phyloP scores from a whole-genome alignment of 371 early-diverging fungal genomes.

The Mortierella polycephala region DNA sequence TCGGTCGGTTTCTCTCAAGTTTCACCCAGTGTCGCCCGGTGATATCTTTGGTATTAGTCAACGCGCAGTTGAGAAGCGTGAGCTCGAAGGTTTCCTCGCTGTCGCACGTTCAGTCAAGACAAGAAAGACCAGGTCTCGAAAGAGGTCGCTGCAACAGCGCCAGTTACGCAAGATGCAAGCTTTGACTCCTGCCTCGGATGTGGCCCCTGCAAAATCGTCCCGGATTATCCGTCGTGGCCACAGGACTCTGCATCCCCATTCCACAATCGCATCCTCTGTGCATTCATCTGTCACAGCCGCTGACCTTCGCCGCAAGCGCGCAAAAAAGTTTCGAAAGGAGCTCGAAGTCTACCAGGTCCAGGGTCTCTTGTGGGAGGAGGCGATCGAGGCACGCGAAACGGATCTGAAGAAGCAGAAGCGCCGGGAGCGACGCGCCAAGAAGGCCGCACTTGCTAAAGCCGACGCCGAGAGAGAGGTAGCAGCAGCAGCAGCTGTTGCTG shows the following conservation, averaged over 20 bases:
- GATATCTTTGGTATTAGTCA: slow-evolving; percentile 55
- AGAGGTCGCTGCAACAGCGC: slow-evolving; percentile 32
- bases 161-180: slow-evolving; percentile 33
- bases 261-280: neutral
- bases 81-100: slow-evolving; percentile 41
- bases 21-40: slow-evolving; percentile 48
- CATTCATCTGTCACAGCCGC: slow-evolving; percentile 5
- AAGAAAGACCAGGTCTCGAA: slow-evolving; percentile 19
- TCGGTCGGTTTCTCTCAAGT: slow-evolving; percentile 34
- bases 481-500: slow-evolving; percentile 38
- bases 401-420: slow-evolving; percentile 31
- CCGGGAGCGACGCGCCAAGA: slow-evolving; percentile 27
- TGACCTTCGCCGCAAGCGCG: slow-evolving; percentile 33
- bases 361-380: slow-evolving; percentile 33
- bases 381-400: slow-evolving; percentile 19
- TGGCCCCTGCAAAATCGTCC: slow-evolving; percentile 4
- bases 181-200: neutral
- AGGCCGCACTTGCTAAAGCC: slow-evolving; percentile 29
- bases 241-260: neutral
- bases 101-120: slow-evolving; percentile 37
- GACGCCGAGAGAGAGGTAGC: slow-evolving; percentile 39
- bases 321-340: slow-evolving; percentile 37
- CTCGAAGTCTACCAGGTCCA: slow-evolving; percentile 28
- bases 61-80: slow-evolving; percentile 46
- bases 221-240: slow-evolving; percentile 8